A percentile compares a stretch with the other conserved stretches of the same genome.
Evolutionary conservation across 2,329 filamentous ascomycete genomes (phyloP).

Genomic region (Byssochlamys sp.): DNA sequence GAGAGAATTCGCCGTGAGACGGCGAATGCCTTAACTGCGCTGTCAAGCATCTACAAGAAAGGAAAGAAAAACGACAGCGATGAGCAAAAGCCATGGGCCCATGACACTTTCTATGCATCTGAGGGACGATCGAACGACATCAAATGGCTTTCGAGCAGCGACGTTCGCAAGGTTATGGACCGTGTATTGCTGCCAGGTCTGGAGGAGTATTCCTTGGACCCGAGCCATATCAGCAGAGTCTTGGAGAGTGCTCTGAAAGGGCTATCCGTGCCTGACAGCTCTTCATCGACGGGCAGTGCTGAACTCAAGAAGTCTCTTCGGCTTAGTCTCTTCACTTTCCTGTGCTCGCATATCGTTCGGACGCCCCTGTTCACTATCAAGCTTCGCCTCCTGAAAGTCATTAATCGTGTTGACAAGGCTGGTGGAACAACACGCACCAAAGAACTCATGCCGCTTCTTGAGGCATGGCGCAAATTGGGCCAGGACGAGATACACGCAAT

Average conservation of each 20-base stretch:
- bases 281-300: slow-evolving; percentile 32
- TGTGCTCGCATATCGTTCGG: slow-evolving; percentile 61
- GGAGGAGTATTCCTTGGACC: slow-evolving; percentile 79
- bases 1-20: slow-evolving; percentile 68
- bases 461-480: slow-evolving; percentile 55
- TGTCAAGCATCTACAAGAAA: slow-evolving; percentile 45
- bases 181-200: slow-evolving; percentile 62
- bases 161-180: slow-evolving; percentile 53
- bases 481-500: slow-evolving; percentile 43
- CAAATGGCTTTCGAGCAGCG: slow-evolving; percentile 50
- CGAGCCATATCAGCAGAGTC: slow-evolving; percentile 57
- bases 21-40: slow-evolving; percentile 52
- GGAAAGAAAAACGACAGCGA: slow-evolving; percentile 33
- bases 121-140: slow-evolving; percentile 39
- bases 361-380: slow-evolving; percentile 64
- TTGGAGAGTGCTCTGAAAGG: slow-evolving; percentile 54
- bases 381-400: slow-evolving; percentile 57
- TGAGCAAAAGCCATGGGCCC: slow-evolving; percentile 46
- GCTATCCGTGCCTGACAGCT: slow-evolving; percentile 16
- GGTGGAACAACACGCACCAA: slow-evolving; percentile 64
- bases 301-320: slow-evolving; percentile 56
- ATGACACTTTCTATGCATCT: slow-evolving; percentile 56
- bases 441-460: slow-evolving; percentile 64
- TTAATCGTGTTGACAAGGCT: slow-evolving; percentile 63
- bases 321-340: slow-evolving; percentile 57